These are phyloP conservation scores for Curvularia spicifera DNA, from an alignment of 2,329 filamentous ascomycete species.

Conservation along the genomic window DNA sequence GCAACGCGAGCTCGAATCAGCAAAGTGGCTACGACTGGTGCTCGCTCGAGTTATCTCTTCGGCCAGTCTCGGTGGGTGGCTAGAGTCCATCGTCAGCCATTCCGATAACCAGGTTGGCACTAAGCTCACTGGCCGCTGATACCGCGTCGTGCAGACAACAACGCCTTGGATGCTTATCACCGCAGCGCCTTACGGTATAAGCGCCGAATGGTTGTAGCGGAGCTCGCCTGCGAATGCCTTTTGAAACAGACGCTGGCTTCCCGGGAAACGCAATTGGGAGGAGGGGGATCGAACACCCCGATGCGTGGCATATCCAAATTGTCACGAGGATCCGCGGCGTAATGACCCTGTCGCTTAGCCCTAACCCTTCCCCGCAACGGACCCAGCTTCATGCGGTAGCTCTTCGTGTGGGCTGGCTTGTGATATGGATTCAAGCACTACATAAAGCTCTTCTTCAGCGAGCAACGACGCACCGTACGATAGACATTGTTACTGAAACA, in stretches of 20 bases:
- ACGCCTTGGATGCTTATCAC: slow-evolving; percentile 27
- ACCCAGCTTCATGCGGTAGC: slow-evolving; percentile 18
- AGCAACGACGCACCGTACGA: background rate
- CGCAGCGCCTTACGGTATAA: slow-evolving; percentile 23
- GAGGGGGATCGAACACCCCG: background rate
- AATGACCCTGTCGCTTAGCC: slow-evolving; percentile 8
- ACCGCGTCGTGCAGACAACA: slow-evolving; percentile 22
- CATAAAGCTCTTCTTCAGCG: background rate
- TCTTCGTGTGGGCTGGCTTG: slow-evolving; percentile 11
- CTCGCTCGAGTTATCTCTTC: slow-evolving; percentile 27
- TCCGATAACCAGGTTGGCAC: slow-evolving; percentile 38
- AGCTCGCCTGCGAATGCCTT: slow-evolving; percentile 32
- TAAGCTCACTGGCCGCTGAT: slow-evolving; percentile 24
- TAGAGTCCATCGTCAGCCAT: slow-evolving; percentile 15
- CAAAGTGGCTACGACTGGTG: slow-evolving; percentile 12
- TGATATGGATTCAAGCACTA: background rate
- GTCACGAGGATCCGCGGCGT: slow-evolving; percentile 8
- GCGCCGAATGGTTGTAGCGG: slow-evolving; percentile 25
- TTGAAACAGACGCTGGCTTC: slow-evolving; percentile 2
- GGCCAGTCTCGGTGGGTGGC: slow-evolving; percentile 13
- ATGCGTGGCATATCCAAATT: slow-evolving; percentile 1
- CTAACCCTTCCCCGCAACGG: slow-evolving; percentile 17
- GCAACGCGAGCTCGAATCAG: slow-evolving; percentile 12
- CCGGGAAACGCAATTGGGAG: background rate
- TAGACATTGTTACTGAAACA: background rate